phyloP scores from a whole-genome alignment of 2,329 filamentous ascomycete genomes.

The Hymenoscyphus infarciens region DNA sequence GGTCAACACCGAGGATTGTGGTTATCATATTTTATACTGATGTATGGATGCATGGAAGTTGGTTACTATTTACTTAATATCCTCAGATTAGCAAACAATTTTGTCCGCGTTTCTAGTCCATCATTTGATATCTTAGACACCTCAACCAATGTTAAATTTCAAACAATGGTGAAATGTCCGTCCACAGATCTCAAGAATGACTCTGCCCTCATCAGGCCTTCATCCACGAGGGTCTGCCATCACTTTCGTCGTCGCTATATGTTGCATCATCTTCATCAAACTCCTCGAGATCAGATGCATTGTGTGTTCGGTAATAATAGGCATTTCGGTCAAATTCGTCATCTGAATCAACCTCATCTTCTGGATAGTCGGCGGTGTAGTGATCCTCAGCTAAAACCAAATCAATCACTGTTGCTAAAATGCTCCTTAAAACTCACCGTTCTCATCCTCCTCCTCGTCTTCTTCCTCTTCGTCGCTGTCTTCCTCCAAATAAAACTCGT shows the following conservation, averaged over 20 bases:
- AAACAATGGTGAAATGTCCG: not conserved
- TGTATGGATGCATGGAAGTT: not conserved
- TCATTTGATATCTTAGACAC: not conserved
- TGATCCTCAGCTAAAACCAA: slow-evolving; percentile 64
- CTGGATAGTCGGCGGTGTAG: slow-evolving; percentile 76
- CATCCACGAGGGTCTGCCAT: slow-evolving; percentile 31
- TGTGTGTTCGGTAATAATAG: slow-evolving; percentile 49
- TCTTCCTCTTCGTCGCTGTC: slow-evolving; percentile 59
- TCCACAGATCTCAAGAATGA: not conserved
- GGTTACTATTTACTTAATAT: not conserved
- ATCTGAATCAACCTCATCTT: slow-evolving; percentile 72
- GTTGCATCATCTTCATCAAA: slow-evolving; percentile 29
- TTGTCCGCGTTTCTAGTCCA: not conserved
- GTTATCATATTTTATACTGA: not conserved
- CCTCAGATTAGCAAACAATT: not conserved
- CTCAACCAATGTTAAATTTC: not conserved
- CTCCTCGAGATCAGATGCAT: slow-evolving; percentile 34
- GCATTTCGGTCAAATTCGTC: slow-evolving; percentile 58
- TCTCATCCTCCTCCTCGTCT: slow-evolving; percentile 62
- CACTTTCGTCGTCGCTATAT: slow-evolving; percentile 30
- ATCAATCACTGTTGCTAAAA: slow-evolving; percentile 17
- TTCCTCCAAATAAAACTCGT: slow-evolving; percentile 58
- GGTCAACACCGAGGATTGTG: not conserved
- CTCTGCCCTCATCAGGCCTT: slow-evolving; percentile 11
- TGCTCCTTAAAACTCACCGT: slow-evolving; percentile 44